Evolutionary conservation across 345 rosid species (phyloP).

Genomic region (Rubroshorea leprosula): DNA sequence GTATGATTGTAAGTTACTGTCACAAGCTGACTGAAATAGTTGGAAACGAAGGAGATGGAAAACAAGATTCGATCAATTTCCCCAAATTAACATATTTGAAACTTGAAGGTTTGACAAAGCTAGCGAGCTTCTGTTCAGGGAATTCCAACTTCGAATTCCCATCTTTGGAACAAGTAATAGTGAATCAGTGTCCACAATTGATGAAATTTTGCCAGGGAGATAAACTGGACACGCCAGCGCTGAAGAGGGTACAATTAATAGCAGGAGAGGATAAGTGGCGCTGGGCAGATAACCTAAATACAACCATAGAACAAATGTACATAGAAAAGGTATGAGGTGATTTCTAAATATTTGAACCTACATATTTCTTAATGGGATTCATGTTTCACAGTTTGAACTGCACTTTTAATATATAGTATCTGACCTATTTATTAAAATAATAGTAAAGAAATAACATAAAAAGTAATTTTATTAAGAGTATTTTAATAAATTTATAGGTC

Average conservation of each 20-base stretch:
- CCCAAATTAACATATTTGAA: constrained; percentile 5
- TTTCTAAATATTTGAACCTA: background rate
- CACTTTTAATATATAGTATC: no score
- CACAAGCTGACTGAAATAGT: background rate
- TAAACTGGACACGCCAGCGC: no score
- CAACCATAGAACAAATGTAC: background rate
- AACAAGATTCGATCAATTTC: background rate
- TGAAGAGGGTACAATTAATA: no score
- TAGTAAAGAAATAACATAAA: no score
- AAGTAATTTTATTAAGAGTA: no score
- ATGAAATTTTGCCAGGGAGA: background rate
- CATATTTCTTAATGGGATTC: no score
- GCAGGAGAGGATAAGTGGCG: no score
- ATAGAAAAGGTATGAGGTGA: background rate
- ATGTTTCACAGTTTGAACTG: no score
- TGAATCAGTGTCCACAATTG: constrained; percentile 1
- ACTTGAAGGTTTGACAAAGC: constrained; percentile 1
- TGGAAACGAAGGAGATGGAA: background rate
- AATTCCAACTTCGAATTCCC: background rate
- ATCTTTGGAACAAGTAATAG: constrained; percentile 8
- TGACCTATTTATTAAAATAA: no score
- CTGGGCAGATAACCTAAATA: constrained; percentile 2
- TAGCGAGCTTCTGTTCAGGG: constrained; percentile 5
- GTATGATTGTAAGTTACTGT: constrained; percentile 8
- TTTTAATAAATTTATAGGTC: no score